Conservation (phyloP, 1,284 basidiomycete species). For the Tremellales sp. region DNA sequence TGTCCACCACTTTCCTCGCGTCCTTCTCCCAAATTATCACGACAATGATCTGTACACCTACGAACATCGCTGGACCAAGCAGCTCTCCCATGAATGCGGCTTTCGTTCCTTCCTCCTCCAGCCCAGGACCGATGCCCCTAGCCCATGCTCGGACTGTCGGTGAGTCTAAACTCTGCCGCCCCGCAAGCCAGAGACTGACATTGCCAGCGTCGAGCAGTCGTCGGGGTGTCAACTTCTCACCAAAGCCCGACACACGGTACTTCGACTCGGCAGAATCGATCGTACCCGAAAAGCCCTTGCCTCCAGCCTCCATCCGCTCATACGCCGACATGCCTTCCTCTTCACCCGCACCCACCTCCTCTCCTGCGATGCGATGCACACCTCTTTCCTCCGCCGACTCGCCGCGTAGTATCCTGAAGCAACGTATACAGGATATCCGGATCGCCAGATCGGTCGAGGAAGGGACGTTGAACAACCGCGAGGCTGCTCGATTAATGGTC, state of each 20-base stretch:
- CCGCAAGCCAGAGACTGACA: conserved; percentile 1
- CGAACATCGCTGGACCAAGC: too few species aligned
- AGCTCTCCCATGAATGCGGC: too few species aligned
- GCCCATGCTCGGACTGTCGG: neutral
- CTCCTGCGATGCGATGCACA: neutral
- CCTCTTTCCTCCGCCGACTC: conserved; percentile 1
- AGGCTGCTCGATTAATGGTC: conserved; percentile 36
- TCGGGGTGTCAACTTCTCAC: conserved; percentile 36
- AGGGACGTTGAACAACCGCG: conserved; percentile 44
- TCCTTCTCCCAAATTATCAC: too few species aligned
- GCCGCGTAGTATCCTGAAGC: conserved; percentile 34
- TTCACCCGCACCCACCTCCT: conserved; percentile 10
- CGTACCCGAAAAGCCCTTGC: conserved; percentile 11
- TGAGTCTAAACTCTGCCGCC: neutral
- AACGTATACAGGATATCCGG: conserved; percentile 28
- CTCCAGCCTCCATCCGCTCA: conserved; percentile 25
- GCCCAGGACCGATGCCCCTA: neutral
- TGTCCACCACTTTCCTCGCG: too few species aligned
- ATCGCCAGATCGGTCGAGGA: conserved; percentile 40
- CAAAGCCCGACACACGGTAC: conserved; percentile 30
- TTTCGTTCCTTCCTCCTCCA: neutral
- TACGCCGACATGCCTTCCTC: conserved; percentile 16
- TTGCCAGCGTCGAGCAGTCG: conserved; percentile 1
- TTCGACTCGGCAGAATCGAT: conserved; percentile 35
- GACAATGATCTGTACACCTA: too few species aligned